Base-by-base conservation (phyloP, 2,329 filamentous ascomycete species). In the Colletotrichum truncatum region DNA sequence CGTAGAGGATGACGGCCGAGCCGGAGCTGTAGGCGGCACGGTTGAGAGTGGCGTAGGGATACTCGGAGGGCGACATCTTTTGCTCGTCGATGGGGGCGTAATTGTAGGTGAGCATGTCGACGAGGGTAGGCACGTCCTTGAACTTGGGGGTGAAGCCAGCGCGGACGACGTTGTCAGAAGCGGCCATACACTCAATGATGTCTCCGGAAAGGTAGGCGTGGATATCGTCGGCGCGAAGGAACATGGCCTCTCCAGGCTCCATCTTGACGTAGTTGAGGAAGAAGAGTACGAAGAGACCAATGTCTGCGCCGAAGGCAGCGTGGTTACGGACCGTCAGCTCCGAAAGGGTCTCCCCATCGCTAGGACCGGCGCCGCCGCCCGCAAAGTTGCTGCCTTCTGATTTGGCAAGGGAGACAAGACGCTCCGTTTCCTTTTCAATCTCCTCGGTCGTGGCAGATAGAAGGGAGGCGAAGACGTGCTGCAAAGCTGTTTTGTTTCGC, bases 141-240 rank as follows among this genome's bases (percentile, higher is more conserved):
- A 97, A 99, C 77, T 99, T 99, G 60, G 96, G 96, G 0, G 96
- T 99, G 79, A 99, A 96, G 43, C 96, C 96, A 0, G 96, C 96
- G 60, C 96, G 93, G 54, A 99, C 94, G 34, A 99, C 96, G 70
- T 99, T 99, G 85, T 99, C 96, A n/a, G 93, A 97, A 8, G 93
- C 91, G 0, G 96, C 96, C 96, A 99, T 99, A 84, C 96, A 99
- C 80, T 99, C 96, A 76, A 99, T 94, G 71, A 99, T 97, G 74
- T 99, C 95, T 65, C 93, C 93, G 3, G 91, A 93, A 43, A 97
- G 81, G 78, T 99, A 99, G 51, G 96, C 96, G 77, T 99, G 96
- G 72, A 98, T 98, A 74, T 98, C 96, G 74, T 99, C 95, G 6
- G 96, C 96, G 73, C 93, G 93, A 34, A 99, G 85, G 81, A 98